phyloP scores from a whole-genome alignment of 2,329 filamentous ascomycete species.

The Xylariaceae sp. region DNA sequence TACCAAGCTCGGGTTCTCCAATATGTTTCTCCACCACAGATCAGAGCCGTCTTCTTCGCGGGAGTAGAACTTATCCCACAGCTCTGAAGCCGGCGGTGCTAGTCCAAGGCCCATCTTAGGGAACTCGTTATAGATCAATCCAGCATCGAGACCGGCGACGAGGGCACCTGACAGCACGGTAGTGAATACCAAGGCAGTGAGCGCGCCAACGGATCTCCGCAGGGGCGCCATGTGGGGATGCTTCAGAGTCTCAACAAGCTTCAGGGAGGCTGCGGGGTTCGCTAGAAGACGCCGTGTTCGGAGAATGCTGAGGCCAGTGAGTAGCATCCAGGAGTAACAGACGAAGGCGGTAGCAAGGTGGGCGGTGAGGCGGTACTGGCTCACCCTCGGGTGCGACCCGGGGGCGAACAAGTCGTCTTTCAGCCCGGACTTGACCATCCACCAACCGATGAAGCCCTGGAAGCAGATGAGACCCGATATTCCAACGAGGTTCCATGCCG shows the following conservation, averaged over 20 bases:
- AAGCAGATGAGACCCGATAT: slow-evolving; percentile 89
- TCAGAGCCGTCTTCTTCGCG: slow-evolving; percentile 73
- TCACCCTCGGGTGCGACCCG: slow-evolving; percentile 85
- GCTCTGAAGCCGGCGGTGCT: slow-evolving; percentile 73
- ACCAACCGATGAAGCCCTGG: slow-evolving; percentile 95
- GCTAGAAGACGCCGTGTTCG: slow-evolving; percentile 68
- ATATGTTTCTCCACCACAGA: slow-evolving; percentile 93
- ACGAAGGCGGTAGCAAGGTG: slow-evolving; percentile 87
- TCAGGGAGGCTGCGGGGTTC: slow-evolving; percentile 57
- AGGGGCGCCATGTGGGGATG: slow-evolving; percentile 66
- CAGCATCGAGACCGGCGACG: slow-evolving; percentile 91
- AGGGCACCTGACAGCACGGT: slow-evolving; percentile 92
- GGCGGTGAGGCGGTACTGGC: slow-evolving; percentile 85
- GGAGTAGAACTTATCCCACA: slow-evolving; percentile 81
- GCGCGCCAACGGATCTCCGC: slow-evolving; percentile 63
- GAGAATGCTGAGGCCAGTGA: slow-evolving; percentile 79
- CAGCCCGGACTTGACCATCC: slow-evolving; percentile 97
- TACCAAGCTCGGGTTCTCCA: slow-evolving; percentile 93
- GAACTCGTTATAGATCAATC: slow-evolving; percentile 98
- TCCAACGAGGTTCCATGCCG: slow-evolving; percentile 71
- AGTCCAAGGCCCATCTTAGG: slow-evolving; percentile 87
- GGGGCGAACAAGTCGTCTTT: slow-evolving; percentile 93
- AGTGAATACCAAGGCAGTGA: slow-evolving; percentile 72
- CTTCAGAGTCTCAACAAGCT: slow-evolving; percentile 56
- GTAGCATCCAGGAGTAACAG: slow-evolving; percentile 92